A percentile compares a stretch with the other conserved stretches of the same genome.
These are phyloP conservation scores for Thelonectria rubi DNA, from an alignment of 2,329 filamentous ascomycete genomes.

Conservation along the genomic window DNA sequence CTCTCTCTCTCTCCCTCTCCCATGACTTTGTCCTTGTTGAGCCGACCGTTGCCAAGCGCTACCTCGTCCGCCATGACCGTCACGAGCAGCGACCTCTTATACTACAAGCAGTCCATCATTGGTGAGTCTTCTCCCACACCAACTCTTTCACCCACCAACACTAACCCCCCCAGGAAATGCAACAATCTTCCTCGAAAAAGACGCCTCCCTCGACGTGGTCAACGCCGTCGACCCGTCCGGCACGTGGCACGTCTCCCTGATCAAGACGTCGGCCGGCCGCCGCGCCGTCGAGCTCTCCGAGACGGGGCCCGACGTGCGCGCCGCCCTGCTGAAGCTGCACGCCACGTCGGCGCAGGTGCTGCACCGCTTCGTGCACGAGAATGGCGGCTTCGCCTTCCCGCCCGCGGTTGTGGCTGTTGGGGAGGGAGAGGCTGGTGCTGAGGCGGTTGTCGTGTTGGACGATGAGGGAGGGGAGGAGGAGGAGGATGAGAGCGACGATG, in stretches of 20 bases:
- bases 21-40: constrained; percentile 25
- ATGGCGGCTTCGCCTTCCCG: constrained; percentile 48
- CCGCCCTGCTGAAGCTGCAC: constrained; percentile 51
- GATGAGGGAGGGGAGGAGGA: constrained; percentile 21
- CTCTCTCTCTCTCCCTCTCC: too few species aligned
- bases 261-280: constrained; percentile 41
- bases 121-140: background rate
- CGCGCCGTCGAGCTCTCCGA: constrained; percentile 45
- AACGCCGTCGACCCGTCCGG: constrained; percentile 37
- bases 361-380: constrained; percentile 41
- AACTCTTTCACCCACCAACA: constrained; percentile 8
- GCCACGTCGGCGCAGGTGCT: constrained; percentile 51
- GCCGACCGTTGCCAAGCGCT: constrained; percentile 9
- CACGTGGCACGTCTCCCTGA: constrained; percentile 40
- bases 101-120: constrained; percentile 12
- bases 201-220: constrained; percentile 37
- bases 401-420: constrained; percentile 25
- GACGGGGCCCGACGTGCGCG: constrained; percentile 40
- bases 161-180: constrained; percentile 39
- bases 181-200: constrained; percentile 36
- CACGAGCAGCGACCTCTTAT: constrained; percentile 3
- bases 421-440: constrained; percentile 21
- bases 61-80: constrained; percentile 21
- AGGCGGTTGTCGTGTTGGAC: constrained; percentile 31
- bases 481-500: constrained; percentile 18